Evolutionary conservation across 495 filamentous ascomycete genomes (phyloP).

Genomic region (Evansstolkia leycettana): DNA sequence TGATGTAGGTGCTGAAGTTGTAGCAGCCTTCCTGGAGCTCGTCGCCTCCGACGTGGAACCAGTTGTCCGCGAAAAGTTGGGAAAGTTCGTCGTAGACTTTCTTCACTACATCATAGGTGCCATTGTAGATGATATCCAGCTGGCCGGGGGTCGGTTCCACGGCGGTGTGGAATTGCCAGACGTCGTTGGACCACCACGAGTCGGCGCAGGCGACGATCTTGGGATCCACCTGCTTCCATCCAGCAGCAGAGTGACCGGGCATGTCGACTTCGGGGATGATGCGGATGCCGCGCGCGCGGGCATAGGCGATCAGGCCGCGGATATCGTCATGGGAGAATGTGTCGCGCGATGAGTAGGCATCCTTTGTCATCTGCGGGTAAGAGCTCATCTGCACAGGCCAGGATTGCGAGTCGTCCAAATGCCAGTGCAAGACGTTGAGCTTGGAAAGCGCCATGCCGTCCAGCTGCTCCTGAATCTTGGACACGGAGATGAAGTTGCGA

Average conservation of each 20-base stretch:
- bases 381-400: constrained; percentile 37
- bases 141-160: constrained; percentile 46
- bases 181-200: constrained; percentile 47
- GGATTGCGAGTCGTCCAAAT: constrained; percentile 37
- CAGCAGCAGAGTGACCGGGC: constrained; percentile 37
- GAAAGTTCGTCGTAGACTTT: constrained; percentile 43
- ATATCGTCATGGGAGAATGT: constrained; percentile 27
- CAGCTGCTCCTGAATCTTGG: constrained; percentile 39
- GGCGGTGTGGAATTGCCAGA: constrained; percentile 37
- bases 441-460: constrained; percentile 40
- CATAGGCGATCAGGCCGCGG: constrained; percentile 31
- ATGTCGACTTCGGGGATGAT: constrained; percentile 41
- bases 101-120: constrained; percentile 39
- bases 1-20: constrained; percentile 37
- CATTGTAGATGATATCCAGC: constrained; percentile 41
- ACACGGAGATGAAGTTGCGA: constrained; percentile 35
- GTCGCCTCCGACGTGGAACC: constrained; percentile 44
- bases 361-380: constrained; percentile 41
- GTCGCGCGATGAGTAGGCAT: constrained; percentile 39
- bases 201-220: constrained; percentile 37
- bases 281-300: constrained; percentile 32
- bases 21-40: constrained; percentile 41
- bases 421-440: constrained; percentile 42
- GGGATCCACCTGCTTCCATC: constrained; percentile 43
- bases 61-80: constrained; percentile 36